phyloP scores from a whole-genome alignment of 345 rosid genomes.

The Populus alba region DNA sequence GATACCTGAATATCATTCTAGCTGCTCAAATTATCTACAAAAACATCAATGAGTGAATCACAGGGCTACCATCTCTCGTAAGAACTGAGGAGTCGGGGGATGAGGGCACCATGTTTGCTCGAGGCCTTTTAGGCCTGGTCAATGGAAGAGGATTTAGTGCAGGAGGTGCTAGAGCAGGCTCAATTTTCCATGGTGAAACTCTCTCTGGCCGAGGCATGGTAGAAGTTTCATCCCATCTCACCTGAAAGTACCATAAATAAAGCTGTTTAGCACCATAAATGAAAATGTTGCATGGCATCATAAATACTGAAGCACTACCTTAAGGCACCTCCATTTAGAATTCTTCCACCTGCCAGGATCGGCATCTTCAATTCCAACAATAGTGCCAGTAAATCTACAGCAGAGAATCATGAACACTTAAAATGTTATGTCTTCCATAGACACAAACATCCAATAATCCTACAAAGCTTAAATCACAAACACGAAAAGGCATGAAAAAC shows the following conservation, averaged over 20 bases:
- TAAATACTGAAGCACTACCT: constrained; percentile 26
- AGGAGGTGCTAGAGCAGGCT: constrained; percentile 46
- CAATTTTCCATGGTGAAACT: constrained; percentile 59
- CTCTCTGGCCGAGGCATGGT: constrained; percentile 42
- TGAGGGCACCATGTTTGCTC: constrained; percentile 28
- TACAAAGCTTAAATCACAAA: background rate
- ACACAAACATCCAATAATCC: background rate
- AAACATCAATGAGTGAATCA: background rate
- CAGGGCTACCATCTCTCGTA: constrained; percentile 39
- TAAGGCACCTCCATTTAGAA: constrained; percentile 63
- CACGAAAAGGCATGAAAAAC: background rate
- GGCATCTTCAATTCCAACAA: constrained; percentile 52
- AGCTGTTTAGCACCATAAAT: background rate
- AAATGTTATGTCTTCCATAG: background rate
- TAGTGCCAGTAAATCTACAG: constrained; percentile 50
- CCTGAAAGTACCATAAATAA: constrained; percentile 22
- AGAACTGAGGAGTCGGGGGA: constrained; percentile 40
- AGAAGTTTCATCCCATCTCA: constrained; percentile 58
- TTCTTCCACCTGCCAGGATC: constrained; percentile 48
- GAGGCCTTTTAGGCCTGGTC: constrained; percentile 46
- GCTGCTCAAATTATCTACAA: background rate
- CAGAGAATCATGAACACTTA: background rate
- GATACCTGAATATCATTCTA: background rate
- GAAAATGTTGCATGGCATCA: background rate
- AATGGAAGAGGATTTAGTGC: constrained; percentile 35